These are phyloP conservation scores for Aureobasidium mangrovei DNA, from an alignment of 2,329 filamentous ascomycete species.

Conservation along the genomic window DNA sequence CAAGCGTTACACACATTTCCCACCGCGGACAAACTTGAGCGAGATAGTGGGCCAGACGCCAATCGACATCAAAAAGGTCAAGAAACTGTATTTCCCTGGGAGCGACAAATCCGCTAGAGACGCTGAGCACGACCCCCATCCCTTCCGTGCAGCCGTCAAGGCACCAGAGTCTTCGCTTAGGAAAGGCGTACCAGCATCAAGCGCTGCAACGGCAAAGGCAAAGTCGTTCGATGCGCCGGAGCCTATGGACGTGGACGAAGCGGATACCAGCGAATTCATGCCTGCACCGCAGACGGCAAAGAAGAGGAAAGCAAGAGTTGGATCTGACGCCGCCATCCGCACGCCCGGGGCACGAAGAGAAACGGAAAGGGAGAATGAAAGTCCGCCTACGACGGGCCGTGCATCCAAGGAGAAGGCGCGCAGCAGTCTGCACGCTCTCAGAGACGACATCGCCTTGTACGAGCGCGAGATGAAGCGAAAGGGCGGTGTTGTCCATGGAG, in stretches of 20 bases:
- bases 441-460: constrained; percentile 78
- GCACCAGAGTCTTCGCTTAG: constrained; percentile 15
- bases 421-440: constrained; percentile 66
- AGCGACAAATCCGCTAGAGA: constrained; percentile 16
- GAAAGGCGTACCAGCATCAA: constrained; percentile 19
- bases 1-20: constrained; percentile 76
- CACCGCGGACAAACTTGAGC: constrained; percentile 78
- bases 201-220: neutral
- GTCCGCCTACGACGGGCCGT: constrained; percentile 61
- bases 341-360: constrained; percentile 23
- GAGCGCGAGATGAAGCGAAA: constrained; percentile 87
- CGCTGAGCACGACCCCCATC: constrained; percentile 6
- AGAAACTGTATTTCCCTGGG: constrained; percentile 55
- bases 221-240: neutral
- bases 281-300: constrained; percentile 17
- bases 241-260: neutral
- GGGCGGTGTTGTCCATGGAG: constrained; percentile 55
- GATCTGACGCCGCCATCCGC: constrained; percentile 11
- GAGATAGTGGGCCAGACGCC: constrained; percentile 87
- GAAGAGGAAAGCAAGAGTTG: constrained; percentile 20
- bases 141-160: constrained; percentile 10
- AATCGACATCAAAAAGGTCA: constrained; percentile 63
- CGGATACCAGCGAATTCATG: neutral
- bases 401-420: constrained; percentile 82
- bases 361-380: constrained; percentile 68